Conservation (phyloP, 2,329 filamentous ascomycete species). For the Fusarium phyllophilum region DNA sequence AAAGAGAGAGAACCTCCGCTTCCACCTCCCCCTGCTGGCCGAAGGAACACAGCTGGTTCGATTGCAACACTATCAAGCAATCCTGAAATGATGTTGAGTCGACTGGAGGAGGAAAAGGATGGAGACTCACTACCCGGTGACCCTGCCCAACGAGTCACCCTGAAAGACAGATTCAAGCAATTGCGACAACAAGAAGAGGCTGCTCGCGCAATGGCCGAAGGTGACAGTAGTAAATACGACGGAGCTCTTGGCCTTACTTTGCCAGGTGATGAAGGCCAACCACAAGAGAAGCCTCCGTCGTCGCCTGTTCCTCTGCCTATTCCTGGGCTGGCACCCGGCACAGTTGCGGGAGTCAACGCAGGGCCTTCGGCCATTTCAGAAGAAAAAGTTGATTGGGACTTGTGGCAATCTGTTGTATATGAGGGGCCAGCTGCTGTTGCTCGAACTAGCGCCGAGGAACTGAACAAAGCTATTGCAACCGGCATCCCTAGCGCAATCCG, state of each 20-base stretch:
- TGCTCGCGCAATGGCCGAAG: conserved; percentile 57
- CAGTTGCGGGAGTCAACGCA: conserved; percentile 81
- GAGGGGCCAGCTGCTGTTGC: conserved; percentile 91
- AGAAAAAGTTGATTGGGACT: conserved; percentile 93
- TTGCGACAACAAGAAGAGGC: conserved; percentile 80
- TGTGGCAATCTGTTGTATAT: conserved; percentile 97
- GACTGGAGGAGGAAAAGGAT: conserved; percentile 77
- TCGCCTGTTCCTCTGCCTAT: conserved; percentile 73
- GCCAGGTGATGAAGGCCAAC: conserved; percentile 40
- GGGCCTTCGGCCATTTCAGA: conserved; percentile 78
- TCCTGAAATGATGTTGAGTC: conserved; percentile 80
- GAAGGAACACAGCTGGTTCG: conserved; percentile 81
- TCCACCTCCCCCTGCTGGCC: conserved; percentile 64
- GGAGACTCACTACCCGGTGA: conserved; percentile 56
- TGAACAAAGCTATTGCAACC: conserved; percentile 89
- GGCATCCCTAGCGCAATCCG: conserved; percentile 95
- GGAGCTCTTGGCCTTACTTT: conserved; percentile 37
- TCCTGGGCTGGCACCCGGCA: conserved; percentile 80
- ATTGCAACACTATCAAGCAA: conserved; percentile 83
- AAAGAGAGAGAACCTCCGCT: conserved; percentile 65
- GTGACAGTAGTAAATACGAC: conserved; percentile 63
- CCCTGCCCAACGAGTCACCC: conserved; percentile 66
- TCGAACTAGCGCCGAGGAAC: conserved; percentile 85
- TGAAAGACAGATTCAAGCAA: conserved; percentile 83
- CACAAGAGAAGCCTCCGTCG: conserved; percentile 48